These are phyloP conservation scores for Solanum chiquidenum DNA, from an alignment of 257 asterid species.

Conservation along the genomic window DNA sequence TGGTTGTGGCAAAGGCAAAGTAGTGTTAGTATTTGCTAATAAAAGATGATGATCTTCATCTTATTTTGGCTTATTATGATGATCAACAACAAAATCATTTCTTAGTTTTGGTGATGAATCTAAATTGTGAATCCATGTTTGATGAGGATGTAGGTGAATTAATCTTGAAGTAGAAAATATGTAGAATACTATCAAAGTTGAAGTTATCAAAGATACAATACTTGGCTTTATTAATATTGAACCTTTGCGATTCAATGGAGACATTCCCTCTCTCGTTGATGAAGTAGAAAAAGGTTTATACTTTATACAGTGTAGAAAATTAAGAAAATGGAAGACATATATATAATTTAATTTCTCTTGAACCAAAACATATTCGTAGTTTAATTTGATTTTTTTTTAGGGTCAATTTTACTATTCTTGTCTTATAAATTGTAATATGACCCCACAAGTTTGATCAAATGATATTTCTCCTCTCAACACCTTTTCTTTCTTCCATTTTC, in stretches of 20 bases:
- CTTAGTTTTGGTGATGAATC: background rate
- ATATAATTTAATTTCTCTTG: too few relatives aligned
- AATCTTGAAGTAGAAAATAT: conserved; percentile 18
- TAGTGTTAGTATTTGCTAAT: background rate
- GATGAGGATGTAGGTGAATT: conserved; percentile 8
- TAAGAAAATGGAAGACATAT: background rate
- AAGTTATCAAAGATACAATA: conserved; percentile 20
- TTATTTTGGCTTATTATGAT: background rate
- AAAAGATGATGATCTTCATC: background rate
- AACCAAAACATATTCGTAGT: background rate
- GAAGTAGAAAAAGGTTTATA: background rate
- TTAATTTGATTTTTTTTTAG: background rate
- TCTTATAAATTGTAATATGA: background rate
- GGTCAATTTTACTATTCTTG: background rate
- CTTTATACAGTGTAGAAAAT: background rate
- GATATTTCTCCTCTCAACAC: background rate
- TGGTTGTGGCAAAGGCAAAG: background rate
- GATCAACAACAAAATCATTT: background rate
- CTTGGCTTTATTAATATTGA: conserved; percentile 12
- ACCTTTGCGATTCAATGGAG: background rate
- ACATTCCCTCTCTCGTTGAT: background rate
- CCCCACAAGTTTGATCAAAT: background rate
- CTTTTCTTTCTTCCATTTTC: background rate
- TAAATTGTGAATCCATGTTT: background rate
- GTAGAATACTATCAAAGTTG: conserved; percentile 15